These are phyloP conservation scores for Tanozyma kutaoensis DNA, from an alignment of 805 yeast genomes.

Conservation along the genomic window DNA sequence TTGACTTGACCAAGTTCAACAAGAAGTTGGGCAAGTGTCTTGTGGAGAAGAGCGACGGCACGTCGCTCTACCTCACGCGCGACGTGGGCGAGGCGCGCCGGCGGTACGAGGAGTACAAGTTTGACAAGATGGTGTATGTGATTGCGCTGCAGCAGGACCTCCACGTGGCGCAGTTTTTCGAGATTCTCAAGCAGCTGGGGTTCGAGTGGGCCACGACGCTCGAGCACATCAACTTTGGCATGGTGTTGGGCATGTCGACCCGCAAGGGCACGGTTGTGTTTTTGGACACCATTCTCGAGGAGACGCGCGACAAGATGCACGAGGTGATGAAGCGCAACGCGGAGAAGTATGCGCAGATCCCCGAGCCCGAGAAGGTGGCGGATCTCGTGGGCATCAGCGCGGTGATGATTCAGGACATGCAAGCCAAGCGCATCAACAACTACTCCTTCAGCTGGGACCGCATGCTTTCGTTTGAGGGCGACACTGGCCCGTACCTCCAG, in stretches of 20 bases:
- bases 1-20: constrained; percentile 73
- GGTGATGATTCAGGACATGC: constrained; percentile 98
- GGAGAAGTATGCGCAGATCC: constrained; percentile 83
- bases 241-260: constrained; percentile 98
- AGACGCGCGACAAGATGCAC: constrained; percentile 88
- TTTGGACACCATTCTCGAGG: constrained; percentile 85
- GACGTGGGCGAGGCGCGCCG: constrained; percentile 94
- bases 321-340: constrained; percentile 91
- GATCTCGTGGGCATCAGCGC: constrained; percentile 95
- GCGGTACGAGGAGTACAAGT: constrained; percentile 71
- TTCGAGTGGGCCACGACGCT: constrained; percentile 74
- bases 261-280: constrained; percentile 98
- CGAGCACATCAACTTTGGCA: constrained; percentile 86
- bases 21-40: constrained; percentile 89
- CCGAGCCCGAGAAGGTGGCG: constrained; percentile 88
- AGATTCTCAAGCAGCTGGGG: constrained; percentile 83
- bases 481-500: constrained; percentile 97
- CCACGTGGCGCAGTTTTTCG: constrained; percentile 88
- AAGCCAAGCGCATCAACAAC: constrained; percentile 90
- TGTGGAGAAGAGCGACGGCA: constrained; percentile 90
- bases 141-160: constrained; percentile 95
- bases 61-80: constrained; percentile 86
- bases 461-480: constrained; percentile 97
- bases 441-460: constrained; percentile 96
- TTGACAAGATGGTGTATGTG: constrained; percentile 93